Evolutionary conservation across 2,329 filamentous ascomycete species (phyloP).

Genomic region (Podosphaera fusca): DNA sequence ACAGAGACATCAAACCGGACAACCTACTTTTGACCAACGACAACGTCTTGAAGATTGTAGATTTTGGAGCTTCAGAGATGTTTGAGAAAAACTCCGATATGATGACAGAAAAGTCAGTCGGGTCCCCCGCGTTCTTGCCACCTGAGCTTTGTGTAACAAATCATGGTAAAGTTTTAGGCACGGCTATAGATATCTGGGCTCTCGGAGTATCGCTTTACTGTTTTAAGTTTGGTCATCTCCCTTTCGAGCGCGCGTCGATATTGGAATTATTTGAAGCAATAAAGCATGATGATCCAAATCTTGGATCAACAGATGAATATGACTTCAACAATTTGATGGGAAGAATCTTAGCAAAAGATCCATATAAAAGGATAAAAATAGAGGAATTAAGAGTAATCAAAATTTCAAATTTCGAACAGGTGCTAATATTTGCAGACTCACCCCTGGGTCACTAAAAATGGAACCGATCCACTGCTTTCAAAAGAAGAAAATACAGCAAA

Average conservation of each 20-base stretch:
- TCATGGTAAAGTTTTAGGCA: conserved; percentile 72
- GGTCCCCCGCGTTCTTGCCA: conserved; percentile 82
- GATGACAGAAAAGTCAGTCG: conserved; percentile 80
- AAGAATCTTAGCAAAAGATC: conserved; percentile 63
- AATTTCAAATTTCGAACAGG: neutral
- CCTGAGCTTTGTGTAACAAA: conserved; percentile 75
- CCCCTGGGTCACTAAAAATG: conserved; percentile 72
- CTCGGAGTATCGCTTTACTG: conserved; percentile 95
- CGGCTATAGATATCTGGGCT: conserved; percentile 88
- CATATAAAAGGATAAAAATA: conserved; percentile 64
- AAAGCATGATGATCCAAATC: conserved; percentile 38
- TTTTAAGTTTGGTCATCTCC: conserved; percentile 67
- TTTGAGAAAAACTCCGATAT: conserved; percentile 76
- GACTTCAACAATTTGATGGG: conserved; percentile 53
- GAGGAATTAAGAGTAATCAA: conserved; percentile 44
- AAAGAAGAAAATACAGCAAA: conserved; percentile 22
- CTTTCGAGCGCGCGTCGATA: conserved; percentile 58
- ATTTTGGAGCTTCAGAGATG: conserved; percentile 99
- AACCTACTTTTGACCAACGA: conserved; percentile 79
- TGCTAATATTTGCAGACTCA: conserved; percentile 39
- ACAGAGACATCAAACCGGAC: conserved; percentile 94
- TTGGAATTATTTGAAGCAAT: conserved; percentile 83
- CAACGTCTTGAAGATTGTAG: conserved; percentile 86
- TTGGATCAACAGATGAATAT: conserved; percentile 40
- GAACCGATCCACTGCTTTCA: conserved; percentile 54